These are phyloP conservation scores for Tuber melanosporum DNA, from an alignment of 495 filamentous ascomycete genomes.

Conservation along the genomic window DNA sequence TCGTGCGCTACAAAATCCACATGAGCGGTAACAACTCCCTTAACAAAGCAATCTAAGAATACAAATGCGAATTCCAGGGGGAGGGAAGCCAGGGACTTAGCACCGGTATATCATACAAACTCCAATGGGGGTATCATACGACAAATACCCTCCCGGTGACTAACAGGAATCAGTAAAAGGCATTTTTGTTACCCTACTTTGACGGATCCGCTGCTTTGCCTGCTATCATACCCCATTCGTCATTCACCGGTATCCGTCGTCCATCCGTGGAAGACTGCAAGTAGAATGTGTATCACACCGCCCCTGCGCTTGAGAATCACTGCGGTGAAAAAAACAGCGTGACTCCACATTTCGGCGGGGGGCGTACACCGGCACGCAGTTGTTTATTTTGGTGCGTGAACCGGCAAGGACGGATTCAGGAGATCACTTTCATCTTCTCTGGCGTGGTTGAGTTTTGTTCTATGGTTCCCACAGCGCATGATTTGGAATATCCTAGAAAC, in stretches of 20 bases:
- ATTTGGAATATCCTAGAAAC: neutral
- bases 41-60: neutral
- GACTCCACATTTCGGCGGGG: neutral
- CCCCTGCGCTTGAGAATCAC: neutral
- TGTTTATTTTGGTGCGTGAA: neutral
- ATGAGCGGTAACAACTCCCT: neutral
- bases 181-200: no score
- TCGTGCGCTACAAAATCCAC: neutral
- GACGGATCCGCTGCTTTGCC: no score
- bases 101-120: no score
- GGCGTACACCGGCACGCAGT: neutral
- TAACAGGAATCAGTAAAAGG: no score
- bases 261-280: no score
- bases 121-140: no score
- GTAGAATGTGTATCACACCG: no score
- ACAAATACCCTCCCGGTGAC: no score
- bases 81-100: neutral
- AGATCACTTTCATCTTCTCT: neutral
- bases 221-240: no score
- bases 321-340: neutral
- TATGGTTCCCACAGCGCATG: neutral
- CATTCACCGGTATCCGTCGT: no score
- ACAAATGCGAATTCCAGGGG: neutral
- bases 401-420: neutral
- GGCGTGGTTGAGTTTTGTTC: neutral